phyloP scores from a whole-genome alignment of 345 rosid genomes.

The Eucalyptus marginata region DNA sequence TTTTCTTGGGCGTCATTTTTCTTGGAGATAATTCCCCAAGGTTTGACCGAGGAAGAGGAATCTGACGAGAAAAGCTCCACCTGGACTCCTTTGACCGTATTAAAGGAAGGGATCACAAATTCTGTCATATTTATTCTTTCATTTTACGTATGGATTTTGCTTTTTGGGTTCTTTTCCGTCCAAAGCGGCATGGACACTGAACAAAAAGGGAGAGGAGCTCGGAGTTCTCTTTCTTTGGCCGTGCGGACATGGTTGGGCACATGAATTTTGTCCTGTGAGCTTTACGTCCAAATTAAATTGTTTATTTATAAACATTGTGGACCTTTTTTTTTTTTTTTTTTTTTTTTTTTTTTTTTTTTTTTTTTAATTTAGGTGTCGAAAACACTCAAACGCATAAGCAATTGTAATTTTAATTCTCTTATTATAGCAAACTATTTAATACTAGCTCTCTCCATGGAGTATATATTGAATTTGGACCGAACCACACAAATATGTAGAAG shows the following conservation, averaged over 20 bases:
- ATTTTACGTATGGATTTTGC: not conserved
- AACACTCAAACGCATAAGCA: fast-evolving
- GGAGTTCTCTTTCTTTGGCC: not conserved
- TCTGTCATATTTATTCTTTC: not conserved
- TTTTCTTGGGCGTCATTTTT: not conserved
- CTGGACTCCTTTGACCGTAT: not conserved
- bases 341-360: fast-evolving
- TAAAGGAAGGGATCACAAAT: not conserved
- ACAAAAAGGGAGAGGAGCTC: not conserved
- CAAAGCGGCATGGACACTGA: not conserved
- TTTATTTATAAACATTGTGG: fast-evolving
- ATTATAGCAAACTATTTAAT: too few species aligned
- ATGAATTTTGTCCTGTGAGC: not conserved
- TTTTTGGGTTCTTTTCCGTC: not conserved
- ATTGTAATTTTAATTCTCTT: too few species aligned
- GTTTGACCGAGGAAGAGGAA: not conserved
- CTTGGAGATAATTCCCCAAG: not conserved
- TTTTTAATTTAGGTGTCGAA: fast-evolving
- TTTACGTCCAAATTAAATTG: not conserved
- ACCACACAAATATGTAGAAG: fast-evolving
- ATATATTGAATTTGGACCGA: fast-evolving
- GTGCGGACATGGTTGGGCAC: not conserved
- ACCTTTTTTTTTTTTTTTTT: fast-evolving
- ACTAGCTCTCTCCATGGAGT: fast-evolving
- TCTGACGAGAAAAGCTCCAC: not conserved